Percentiles rank a stretch among this genome's conserved stretches.
Evolutionary conservation across 2,329 filamentous ascomycete species (phyloP).

Genomic region (Alternaria dauci): DNA sequence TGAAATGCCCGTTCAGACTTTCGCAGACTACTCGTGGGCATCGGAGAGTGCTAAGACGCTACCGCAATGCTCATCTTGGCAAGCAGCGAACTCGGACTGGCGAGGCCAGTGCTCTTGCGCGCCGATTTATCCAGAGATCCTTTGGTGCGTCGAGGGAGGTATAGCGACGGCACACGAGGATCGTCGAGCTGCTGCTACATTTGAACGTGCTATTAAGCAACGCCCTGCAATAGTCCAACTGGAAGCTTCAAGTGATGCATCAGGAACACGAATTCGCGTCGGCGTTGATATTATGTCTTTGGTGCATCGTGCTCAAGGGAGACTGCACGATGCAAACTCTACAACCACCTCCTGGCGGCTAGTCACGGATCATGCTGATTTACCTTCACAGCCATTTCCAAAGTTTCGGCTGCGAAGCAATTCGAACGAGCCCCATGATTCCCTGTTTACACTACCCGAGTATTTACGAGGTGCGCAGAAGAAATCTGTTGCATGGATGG

Average conservation of each 20-base stretch:
- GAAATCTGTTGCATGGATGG: constrained; percentile 68
- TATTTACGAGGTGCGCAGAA: constrained; percentile 62
- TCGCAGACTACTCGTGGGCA: constrained; percentile 32
- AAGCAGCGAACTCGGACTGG: background rate
- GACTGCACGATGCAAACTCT: constrained; percentile 34
- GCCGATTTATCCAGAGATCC: constrained; percentile 33
- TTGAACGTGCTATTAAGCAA: constrained; percentile 61
- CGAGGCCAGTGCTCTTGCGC: constrained; percentile 32
- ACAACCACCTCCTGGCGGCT: constrained; percentile 56
- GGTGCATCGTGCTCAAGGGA: constrained; percentile 54
- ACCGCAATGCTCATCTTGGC: constrained; percentile 35
- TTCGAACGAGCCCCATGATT: constrained; percentile 28
- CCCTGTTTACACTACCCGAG: constrained; percentile 45
- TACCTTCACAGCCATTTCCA: constrained; percentile 44
- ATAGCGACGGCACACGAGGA: constrained; percentile 40
- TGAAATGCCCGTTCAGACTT: constrained; percentile 4
- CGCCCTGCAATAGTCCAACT: constrained; percentile 48
- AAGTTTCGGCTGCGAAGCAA: constrained; percentile 58
- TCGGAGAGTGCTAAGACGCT: constrained; percentile 28
- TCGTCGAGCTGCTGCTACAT: constrained; percentile 58
- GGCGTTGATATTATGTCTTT: constrained; percentile 54
- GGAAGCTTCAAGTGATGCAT: constrained; percentile 22
- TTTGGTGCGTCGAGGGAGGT: constrained; percentile 36
- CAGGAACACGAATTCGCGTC: constrained; percentile 50
- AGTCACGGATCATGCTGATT: constrained; percentile 54